Base-by-base conservation (phyloP, 208 protist genomes). In the Leishmania lainsoni region DNA sequence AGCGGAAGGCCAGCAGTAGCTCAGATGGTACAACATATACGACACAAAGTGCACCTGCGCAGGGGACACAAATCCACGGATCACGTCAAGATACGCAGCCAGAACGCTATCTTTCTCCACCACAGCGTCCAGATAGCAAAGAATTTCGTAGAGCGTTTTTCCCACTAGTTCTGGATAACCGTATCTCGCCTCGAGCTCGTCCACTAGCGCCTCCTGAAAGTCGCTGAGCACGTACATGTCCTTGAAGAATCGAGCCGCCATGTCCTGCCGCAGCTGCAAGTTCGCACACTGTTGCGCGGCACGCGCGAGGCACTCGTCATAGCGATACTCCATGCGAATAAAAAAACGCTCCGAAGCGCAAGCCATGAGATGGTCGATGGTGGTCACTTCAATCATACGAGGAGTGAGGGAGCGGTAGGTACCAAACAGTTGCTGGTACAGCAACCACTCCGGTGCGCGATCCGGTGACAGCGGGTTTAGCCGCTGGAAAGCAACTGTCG, bases 81-180 rank as follows among this genome's bases (percentile, higher is more conserved):
- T 90, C 61, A 93, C 92, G 51, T 91, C 90, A 52, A 98, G 87
- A 80, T 97, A 97, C 56, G 93, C 80, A 58, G 84, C 83, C 29
- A 95, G 75, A 45, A 97, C 78, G 14, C 78, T 82, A 76, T 95
- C 90, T 54, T 87, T 90, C 5, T 81, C 65, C 5, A 80, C 78
- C 56, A 88, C 89, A 26, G 92, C 92, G 79, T 98, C 94, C 71
- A 98, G 83, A 83, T 90, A 97, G 86, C 92, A 96, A n/a, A 98
- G 83, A 71, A 98, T 89, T 80, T 98, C 95, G 82, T 98, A 98
- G 14, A 96, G 71, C 1, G 86, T 90, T 81, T 98, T 98, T 69
- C 90, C 92, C 56, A 98, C 93, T 69, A 98, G 87, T 83, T 98
- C 93, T 1, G 95, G 93, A 63, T 91, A 96, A 39, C 88, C 87